Conservation (phyloP, 208 protist genomes). For the Acanthamoeba healyi region DNA sequence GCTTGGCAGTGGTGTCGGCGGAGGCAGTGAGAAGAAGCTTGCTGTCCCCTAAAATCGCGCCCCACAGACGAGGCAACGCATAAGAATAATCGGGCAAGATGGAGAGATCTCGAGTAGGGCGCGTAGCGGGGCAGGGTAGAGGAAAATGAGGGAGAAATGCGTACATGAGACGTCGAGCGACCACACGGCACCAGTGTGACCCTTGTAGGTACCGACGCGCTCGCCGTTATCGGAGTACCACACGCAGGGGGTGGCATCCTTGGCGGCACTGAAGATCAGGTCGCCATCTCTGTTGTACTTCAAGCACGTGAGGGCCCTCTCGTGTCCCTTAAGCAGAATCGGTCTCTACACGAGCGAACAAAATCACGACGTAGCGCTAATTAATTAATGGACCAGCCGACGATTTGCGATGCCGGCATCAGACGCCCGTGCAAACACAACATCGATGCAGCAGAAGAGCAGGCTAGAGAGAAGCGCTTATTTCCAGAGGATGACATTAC, state of each 20-base stretch:
- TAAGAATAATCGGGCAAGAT: neutral
- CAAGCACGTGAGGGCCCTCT: conserved; percentile 92
- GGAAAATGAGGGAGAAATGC: neutral
- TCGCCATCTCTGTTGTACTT: conserved; percentile 99
- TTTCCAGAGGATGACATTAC: too few relatives aligned
- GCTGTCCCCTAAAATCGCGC: conserved; percentile 82
- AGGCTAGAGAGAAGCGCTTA: too few relatives aligned
- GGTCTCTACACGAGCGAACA: conserved; percentile 4
- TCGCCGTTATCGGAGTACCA: conserved; percentile 96
- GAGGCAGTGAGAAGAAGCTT: conserved; percentile 88
- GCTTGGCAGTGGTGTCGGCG: conserved; percentile 87
- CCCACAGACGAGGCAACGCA: too few relatives aligned
- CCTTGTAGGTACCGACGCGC: conserved; percentile 97
- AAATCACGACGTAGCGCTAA: neutral
- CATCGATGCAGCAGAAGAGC: too few relatives aligned
- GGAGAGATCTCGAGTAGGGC: too few relatives aligned
- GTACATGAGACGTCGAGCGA: conserved; percentile 94
- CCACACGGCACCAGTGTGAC: conserved; percentile 94
- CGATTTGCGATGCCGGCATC: too few relatives aligned
- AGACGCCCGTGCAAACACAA: too few relatives aligned
- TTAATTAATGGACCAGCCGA: too few relatives aligned
- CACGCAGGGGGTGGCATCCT: conserved; percentile 94
- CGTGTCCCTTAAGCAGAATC: conserved; percentile 89
- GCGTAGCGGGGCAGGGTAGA: neutral
- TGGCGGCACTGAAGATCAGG: conserved; percentile 96